Percentiles rank a stretch among this genome's conserved stretches.
phyloP scores from a whole-genome alignment of 805 yeast genomes.

The Candida mattraensis region DNA sequence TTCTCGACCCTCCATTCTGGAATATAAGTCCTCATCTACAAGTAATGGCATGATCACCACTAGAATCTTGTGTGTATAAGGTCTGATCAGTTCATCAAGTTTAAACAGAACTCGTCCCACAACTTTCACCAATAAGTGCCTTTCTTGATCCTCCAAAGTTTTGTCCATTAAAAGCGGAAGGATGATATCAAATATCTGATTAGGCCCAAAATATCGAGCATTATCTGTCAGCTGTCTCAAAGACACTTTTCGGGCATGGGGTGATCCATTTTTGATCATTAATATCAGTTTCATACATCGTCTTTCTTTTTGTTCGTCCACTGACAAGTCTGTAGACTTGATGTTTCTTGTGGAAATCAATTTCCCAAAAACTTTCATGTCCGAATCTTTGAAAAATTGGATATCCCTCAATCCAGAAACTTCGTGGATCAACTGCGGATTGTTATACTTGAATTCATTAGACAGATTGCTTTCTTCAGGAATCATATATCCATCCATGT shows the following conservation, averaged over 20 bases:
- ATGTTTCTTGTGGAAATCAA: constrained; percentile 40
- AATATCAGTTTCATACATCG: constrained; percentile 63
- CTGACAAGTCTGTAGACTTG: constrained; percentile 37
- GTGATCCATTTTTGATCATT: constrained; percentile 76
- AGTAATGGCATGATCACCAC: constrained; percentile 76
- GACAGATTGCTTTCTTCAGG: constrained; percentile 47
- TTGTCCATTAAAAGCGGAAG: constrained; percentile 76
- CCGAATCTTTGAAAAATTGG: constrained; percentile 69
- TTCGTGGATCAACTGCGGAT: constrained; percentile 45
- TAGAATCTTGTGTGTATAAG: constrained; percentile 70
- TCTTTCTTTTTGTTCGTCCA: constrained; percentile 58
- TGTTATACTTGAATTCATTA: constrained; percentile 28
- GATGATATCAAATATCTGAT: constrained; percentile 63
- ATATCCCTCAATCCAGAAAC: constrained; percentile 67
- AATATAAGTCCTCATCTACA: constrained; percentile 73
- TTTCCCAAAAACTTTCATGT: constrained; percentile 67
- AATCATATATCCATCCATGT: constrained; percentile 44
- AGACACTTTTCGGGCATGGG: constrained; percentile 64
- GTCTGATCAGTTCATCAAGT: constrained; percentile 64
- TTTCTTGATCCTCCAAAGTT: constrained; percentile 73
- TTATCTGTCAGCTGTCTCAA: constrained; percentile 64
- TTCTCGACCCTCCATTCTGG: constrained; percentile 78
- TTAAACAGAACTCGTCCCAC: constrained; percentile 66
- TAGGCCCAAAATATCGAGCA: constrained; percentile 68
- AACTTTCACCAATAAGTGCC: constrained; percentile 78